Evolutionary conservation across 805 yeast species (phyloP).

Genomic region (Phaffomyces thermotolerans): DNA sequence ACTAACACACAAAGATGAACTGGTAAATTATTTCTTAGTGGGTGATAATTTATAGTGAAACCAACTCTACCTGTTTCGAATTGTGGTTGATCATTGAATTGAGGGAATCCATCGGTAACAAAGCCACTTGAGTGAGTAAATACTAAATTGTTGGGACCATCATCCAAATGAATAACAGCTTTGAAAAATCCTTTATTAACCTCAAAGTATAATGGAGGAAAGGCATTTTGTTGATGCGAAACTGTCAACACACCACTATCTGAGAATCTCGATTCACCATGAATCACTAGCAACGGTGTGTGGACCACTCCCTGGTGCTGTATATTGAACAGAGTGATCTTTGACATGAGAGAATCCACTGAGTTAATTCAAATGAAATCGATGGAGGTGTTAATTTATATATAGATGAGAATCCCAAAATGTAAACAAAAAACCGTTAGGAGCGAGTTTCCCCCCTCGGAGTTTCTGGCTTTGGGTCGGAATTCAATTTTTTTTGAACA

Average conservation of each 20-base stretch:
- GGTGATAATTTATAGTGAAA: conserved; percentile 41
- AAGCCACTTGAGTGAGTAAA: conserved; percentile 41
- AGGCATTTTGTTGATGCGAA: conserved; percentile 32
- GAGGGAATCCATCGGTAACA: conserved; percentile 28
- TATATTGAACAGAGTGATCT: conserved; percentile 26
- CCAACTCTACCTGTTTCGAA: conserved; percentile 8
- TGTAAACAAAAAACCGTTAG: no score
- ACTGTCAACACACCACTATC: conserved; percentile 34
- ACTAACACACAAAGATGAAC: conserved; percentile 73
- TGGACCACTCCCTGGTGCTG: conserved; percentile 30
- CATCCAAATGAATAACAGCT: conserved; percentile 60
- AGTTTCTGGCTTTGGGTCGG: background rate
- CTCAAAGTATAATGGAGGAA: conserved; percentile 66
- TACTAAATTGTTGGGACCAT: conserved; percentile 54
- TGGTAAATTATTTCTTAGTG: conserved; percentile 60
- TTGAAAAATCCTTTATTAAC: conserved; percentile 67
- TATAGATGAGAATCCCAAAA: no score
- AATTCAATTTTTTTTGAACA: background rate
- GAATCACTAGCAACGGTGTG: conserved; percentile 42
- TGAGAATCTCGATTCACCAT: conserved; percentile 34
- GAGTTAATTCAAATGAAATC: background rate
- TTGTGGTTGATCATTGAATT: conserved; percentile 1
- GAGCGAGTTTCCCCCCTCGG: no score
- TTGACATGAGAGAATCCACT: conserved; percentile 8
- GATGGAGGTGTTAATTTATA: background rate